Evolutionary conservation across 2,329 filamentous ascomycete species (phyloP), one percentile per base, ranked within the genome.

Genomic region (Botrytis cinerea): DNA sequence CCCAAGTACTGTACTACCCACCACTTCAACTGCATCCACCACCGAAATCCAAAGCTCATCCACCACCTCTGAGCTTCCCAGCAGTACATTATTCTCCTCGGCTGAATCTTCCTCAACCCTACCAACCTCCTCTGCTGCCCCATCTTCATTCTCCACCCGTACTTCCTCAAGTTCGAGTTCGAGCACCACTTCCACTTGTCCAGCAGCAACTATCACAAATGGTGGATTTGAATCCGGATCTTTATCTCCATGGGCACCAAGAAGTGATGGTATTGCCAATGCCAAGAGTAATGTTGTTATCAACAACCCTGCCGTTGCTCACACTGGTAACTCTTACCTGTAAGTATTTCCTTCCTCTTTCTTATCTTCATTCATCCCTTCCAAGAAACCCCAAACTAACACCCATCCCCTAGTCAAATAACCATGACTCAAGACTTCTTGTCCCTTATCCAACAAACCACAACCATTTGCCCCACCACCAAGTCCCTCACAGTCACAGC

Each of bases 261-360:
- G 60, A 54, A 54, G 45, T 45, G 60, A 57, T 45, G 60, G 60
- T 45, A 45, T 57, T 14, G 70, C 70, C 7, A 51, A 63, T 16
- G 38, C 60, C 16, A 57, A 72, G 70, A 72, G 60, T 22, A 66
- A 66, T 18, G n/a, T 66, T n/a, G 46, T 72, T 20, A 66, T 72
- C 32, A 54, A 46, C 10, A 64, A 72, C 14, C 70, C 70, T 18
- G 60, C 60, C 4, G 61, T 66, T 43, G 60, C 70, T 9, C 61
- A 67, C 28, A 32, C 28, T 14, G 70, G 70, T 35, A 43, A 46
- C 10, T 45, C 45, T 43, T 72, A 67, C 61, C 70, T 72, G 70
- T 72, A 57, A 66, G 46, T 57, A 3, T 59, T 14, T 38, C 3
- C 16, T n/a, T 20, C 5, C 5, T 4, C 1, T 40, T 4, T 25